Percentiles rank a stretch among this genome's conserved stretches.
Evolutionary conservation across 305 asterid species (phyloP).

Genomic region (Rubia peregrina): DNA sequence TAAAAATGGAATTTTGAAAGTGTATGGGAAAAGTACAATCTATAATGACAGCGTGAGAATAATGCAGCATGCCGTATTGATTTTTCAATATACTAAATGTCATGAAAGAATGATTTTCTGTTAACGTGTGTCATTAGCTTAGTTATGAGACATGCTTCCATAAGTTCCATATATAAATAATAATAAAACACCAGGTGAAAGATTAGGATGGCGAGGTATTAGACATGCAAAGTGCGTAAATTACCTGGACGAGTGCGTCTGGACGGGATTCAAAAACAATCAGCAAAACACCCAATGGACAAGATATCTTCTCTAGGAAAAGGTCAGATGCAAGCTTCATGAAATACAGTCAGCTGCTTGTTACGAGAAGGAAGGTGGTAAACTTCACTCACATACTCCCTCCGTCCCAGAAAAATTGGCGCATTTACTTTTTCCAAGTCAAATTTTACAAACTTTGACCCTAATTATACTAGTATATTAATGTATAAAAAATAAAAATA

Average conservation of each 20-base stretch:
- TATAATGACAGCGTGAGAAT: too few species aligned
- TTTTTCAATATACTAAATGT: neutral
- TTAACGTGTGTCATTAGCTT: neutral
- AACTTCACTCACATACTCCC: neutral
- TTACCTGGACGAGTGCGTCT: conserved; percentile 68
- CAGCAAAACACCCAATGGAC: conserved; percentile 59
- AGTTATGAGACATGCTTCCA: neutral
- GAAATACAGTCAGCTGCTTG: conserved; percentile 2
- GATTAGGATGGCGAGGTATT: too few species aligned
- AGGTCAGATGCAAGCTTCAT: conserved; percentile 62
- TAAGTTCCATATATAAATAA: too few species aligned
- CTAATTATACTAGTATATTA: too few species aligned
- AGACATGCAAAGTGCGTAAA: neutral
- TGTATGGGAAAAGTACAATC: neutral
- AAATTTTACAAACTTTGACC: too few species aligned
- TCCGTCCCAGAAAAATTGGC: too few species aligned
- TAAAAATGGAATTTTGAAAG: neutral
- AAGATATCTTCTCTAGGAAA: conserved; percentile 47
- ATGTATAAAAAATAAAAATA: too few species aligned
- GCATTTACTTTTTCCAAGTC: too few species aligned
- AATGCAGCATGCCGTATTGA: neutral
- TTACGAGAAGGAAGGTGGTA: neutral
- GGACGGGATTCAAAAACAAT: conserved; percentile 75
- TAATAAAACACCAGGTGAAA: too few species aligned
- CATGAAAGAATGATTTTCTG: neutral